A percentile compares a stretch with the other conserved stretches of the same genome.
These are phyloP conservation scores for Lathyrus oleraceus DNA, from an alignment of 306 rosid species.

Conservation along the genomic window DNA sequence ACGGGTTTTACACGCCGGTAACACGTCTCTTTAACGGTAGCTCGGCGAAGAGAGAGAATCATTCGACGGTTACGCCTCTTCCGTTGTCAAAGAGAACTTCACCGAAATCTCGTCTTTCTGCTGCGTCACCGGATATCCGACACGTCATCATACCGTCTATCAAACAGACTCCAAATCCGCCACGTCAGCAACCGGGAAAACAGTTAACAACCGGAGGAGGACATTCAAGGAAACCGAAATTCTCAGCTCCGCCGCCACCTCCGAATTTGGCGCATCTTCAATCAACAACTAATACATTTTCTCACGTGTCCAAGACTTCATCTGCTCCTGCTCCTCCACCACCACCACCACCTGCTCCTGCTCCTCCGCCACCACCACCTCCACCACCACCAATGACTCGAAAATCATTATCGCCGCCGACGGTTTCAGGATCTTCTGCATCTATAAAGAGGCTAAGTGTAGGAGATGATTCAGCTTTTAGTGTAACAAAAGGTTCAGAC, in stretches of 20 bases:
- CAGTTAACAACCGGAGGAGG: constrained; percentile 22
- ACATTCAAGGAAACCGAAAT: constrained; percentile 55
- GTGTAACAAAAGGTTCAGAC: constrained; percentile 33
- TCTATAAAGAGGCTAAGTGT: constrained; percentile 42
- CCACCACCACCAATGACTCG: constrained; percentile 34
- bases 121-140: constrained; percentile 50
- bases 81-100: constrained; percentile 79
- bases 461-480: constrained; percentile 37
- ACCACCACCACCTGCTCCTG: constrained; percentile 30
- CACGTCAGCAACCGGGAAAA: constrained; percentile 29
- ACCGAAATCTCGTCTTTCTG: constrained; percentile 63
- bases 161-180: constrained; percentile 45
- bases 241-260: constrained; percentile 73
- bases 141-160: constrained; percentile 46
- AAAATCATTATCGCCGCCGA: constrained; percentile 38
- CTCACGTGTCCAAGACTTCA: constrained; percentile 28
- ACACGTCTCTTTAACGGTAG: constrained; percentile 54
- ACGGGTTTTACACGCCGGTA: constrained; percentile 64
- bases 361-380: constrained; percentile 20
- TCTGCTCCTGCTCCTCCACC: constrained; percentile 42
- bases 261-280: constrained; percentile 64
- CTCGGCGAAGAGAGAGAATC: constrained; percentile 36
- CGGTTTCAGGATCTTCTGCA: constrained; percentile 21
- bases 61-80: constrained; percentile 33
- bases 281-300: constrained; percentile 42